phyloP scores from a whole-genome alignment of 139 green algal species.

The Chlamydomonas applanata region DNA sequence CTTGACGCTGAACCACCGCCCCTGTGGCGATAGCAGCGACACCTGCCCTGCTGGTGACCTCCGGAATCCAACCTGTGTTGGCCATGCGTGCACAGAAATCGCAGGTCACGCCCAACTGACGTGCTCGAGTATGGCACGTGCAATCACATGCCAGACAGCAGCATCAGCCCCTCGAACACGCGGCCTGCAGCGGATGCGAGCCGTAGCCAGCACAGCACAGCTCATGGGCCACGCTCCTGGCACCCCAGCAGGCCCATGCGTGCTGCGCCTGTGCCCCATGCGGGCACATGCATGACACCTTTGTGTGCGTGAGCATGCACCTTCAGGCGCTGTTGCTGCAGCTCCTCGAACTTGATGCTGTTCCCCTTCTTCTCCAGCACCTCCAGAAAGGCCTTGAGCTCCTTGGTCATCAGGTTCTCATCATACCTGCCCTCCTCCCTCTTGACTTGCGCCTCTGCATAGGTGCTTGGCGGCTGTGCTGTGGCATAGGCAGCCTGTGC shows the following conservation, averaged over 20 bases:
- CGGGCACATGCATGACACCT: too few relatives aligned
- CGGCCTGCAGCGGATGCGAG: background rate
- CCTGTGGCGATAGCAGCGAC: conserved; percentile 26
- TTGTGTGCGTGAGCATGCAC: background rate
- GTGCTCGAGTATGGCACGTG: too few relatives aligned
- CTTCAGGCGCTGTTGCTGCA: conserved; percentile 8
- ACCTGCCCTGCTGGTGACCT: conserved; percentile 20
- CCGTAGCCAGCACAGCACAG: background rate
- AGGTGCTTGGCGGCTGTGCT: background rate
- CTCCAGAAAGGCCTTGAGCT: conserved; percentile 25
- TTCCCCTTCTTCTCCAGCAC: conserved; percentile 15
- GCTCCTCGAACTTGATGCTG: conserved; percentile 20
- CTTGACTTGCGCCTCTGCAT: conserved; percentile 3
- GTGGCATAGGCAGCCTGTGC: too few relatives aligned
- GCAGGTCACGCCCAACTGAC: too few relatives aligned
- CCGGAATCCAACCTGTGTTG: conserved; percentile 27
- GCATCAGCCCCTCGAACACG: background rate
- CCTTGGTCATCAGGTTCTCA: conserved; percentile 35
- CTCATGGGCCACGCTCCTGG: background rate
- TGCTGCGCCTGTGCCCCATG: background rate
- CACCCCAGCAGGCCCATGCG: background rate
- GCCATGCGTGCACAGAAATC: too few relatives aligned
- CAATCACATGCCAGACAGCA: background rate
- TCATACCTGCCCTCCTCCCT: conserved; percentile 31
- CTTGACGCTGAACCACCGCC: conserved; percentile 31